Conservation (phyloP, 2,329 filamentous ascomycete species). For the Didymella pinodella region DNA sequence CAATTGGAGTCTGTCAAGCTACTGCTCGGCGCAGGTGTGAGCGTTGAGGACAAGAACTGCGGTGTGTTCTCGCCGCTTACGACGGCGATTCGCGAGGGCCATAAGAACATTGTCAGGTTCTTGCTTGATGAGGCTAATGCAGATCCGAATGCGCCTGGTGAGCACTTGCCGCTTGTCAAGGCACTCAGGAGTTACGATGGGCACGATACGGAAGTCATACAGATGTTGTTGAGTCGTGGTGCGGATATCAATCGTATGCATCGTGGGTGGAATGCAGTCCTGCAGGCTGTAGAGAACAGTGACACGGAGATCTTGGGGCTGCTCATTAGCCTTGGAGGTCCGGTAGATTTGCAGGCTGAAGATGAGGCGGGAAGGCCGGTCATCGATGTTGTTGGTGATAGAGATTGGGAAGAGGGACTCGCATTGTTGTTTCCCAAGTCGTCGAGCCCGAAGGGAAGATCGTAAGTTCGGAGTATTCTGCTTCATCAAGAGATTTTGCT, state of each 20-base stretch:
- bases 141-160: constrained; percentile 71
- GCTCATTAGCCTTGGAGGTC: constrained; percentile 44
- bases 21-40: constrained; percentile 69
- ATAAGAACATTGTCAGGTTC: constrained; percentile 67
- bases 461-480: neutral
- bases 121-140: constrained; percentile 69
- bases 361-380: constrained; percentile 42
- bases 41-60: constrained; percentile 74
- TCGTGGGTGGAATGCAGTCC: constrained; percentile 46
- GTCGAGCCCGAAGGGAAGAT: neutral
- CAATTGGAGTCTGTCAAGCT: constrained; percentile 72
- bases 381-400: constrained; percentile 44
- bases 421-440: constrained; percentile 41
- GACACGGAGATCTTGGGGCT: constrained; percentile 42
- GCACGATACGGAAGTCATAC: constrained; percentile 66
- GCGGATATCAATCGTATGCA: constrained; percentile 70
- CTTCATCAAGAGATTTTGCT: neutral
- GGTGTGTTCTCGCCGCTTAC: constrained; percentile 76
- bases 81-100: constrained; percentile 70
- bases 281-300: constrained; percentile 48
- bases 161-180: constrained; percentile 76
- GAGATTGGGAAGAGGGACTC: constrained; percentile 48
- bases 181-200: constrained; percentile 68
- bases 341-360: constrained; percentile 40
- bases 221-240: constrained; percentile 68